These are phyloP conservation scores for Boletus vermiculosoides DNA, from an alignment of 768 basidiomycete genomes.

Conservation along the genomic window DNA sequence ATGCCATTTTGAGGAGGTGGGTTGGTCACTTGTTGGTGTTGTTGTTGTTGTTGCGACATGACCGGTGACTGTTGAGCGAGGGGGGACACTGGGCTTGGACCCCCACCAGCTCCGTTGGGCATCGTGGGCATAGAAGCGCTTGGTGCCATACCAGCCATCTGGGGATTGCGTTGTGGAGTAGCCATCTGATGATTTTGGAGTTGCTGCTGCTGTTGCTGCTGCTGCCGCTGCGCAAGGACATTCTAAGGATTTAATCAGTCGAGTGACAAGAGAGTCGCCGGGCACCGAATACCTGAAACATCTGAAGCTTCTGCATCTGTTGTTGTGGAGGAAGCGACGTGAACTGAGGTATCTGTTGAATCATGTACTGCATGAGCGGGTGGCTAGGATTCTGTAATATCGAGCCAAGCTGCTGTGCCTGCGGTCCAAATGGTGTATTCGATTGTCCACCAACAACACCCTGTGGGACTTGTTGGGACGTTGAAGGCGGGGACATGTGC, in stretches of 20 bases:
- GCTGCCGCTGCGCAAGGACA: slow-evolving; percentile 25
- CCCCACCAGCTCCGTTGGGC: slow-evolving; percentile 27
- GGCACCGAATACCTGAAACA: slow-evolving; percentile 45
- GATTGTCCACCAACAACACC: slow-evolving; percentile 15
- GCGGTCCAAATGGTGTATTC: slow-evolving; percentile 29
- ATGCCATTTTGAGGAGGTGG: slow-evolving; percentile 32
- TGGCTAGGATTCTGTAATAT: slow-evolving; percentile 56
- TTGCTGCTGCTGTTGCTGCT: slow-evolving; percentile 35
- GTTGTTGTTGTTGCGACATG: slow-evolving; percentile 28
- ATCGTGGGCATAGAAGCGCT: slow-evolving; percentile 27
- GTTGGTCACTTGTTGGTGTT: slow-evolving; percentile 29
- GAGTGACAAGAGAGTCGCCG: background rate
- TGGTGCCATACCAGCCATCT: slow-evolving; percentile 33
- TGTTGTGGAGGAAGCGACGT: slow-evolving; percentile 45
- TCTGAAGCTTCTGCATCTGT: slow-evolving; percentile 60
- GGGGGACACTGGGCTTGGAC: slow-evolving; percentile 31
- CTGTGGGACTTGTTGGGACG: slow-evolving; percentile 23
- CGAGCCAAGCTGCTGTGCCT: slow-evolving; percentile 43
- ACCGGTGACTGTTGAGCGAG: slow-evolving; percentile 29
- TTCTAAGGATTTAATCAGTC: slow-evolving; percentile 14
- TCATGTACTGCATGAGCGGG: slow-evolving; percentile 57
- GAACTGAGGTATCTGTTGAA: slow-evolving; percentile 52
- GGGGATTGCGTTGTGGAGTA: slow-evolving; percentile 25
- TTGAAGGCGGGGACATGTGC: slow-evolving; percentile 45
- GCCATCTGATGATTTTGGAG: slow-evolving; percentile 28